Evolutionary conservation across 768 basidiomycete species (phyloP), one percentile per base, ranked within the genome.

Genomic region (Leccinum subtestaceum): DNA sequence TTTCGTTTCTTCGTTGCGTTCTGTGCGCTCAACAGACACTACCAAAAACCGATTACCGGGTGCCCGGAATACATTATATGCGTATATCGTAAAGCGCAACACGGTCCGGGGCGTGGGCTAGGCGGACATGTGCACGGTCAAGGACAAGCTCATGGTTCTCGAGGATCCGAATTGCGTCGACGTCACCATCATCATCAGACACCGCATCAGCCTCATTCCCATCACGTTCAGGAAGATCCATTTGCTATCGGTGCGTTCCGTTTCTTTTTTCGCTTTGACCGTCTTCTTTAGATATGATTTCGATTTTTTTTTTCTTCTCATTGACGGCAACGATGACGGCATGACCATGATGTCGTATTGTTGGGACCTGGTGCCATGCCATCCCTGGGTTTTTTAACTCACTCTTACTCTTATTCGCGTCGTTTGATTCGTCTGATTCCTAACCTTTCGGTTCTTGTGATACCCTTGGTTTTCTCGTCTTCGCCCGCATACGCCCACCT

Each of bases 161-260:
- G 58, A 17, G 38, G 47, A 45, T 68, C 65, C 31, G 63, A 58
- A 2, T 61, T 59, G 9, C 61, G 56, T 40, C 57, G 46, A 23
- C 60, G 52, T 19, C 63, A 43, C 23, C 61, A n/a, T 9, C 56
- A n/a, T 9, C 56, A 47, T 31, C 49, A 50, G 25, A 19, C 40
- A 43, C n/a, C 10, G 4, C n/a, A 43, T 43, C n/a, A 43, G 9
- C n/a, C 38, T 40, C 8, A 40, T 17, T n/a, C 38, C 3, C 48
- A 49, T 49, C 48, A 49, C 25, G 13, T 11, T 49, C 48, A 49
- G 8, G 25, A 23, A 3, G 23, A 27, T 9, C 48, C 23, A 31
- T 17, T 27, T 4, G 25, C 69, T 11, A 54, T 47, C 12, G 71
- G 70, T 71, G 12, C 29, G 50, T 51, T 7, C 11, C 29, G n/a